Conservation (phyloP, 345 rosid genomes). For the Pseudoturritis turrita region DNA sequence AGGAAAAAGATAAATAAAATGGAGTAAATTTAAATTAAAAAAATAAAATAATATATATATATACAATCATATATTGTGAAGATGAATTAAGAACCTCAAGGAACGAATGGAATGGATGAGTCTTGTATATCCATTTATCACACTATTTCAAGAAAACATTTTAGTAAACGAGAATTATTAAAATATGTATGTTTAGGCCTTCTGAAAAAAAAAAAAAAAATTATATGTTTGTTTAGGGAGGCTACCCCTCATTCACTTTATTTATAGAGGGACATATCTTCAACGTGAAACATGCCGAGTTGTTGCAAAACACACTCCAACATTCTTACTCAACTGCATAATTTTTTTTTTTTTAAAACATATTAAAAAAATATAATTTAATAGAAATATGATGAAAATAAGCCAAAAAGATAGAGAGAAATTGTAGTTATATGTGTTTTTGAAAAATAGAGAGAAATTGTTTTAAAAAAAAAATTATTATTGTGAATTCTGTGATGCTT, state of each 20-base stretch:
- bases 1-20: too few species aligned
- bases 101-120: not conserved
- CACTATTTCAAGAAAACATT: not conserved
- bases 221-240: not conserved
- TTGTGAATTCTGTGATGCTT: not conserved
- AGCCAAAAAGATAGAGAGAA: too few species aligned
- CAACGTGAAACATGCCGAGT: constrained; percentile 23
- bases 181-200: too few species aligned
- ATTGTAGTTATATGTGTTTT: too few species aligned
- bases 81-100: constrained; percentile 7
- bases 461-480: too few species aligned
- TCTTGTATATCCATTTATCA: constrained; percentile 14
- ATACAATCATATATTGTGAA: too few species aligned
- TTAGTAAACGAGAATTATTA: too few species aligned
- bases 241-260: not conserved
- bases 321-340: not conserved
- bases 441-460: too few species aligned
- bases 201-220: not conserved
- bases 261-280: constrained; percentile 14
- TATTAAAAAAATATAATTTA: not conserved
- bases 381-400: not conserved
- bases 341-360: not conserved
- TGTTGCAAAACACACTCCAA: not conserved
- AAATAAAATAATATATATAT: too few species aligned
- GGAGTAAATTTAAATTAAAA: too few species aligned